These are phyloP conservation scores for Paramecium caudatum DNA, from an alignment of 73 alveolate species.

Conservation along the genomic window DNA sequence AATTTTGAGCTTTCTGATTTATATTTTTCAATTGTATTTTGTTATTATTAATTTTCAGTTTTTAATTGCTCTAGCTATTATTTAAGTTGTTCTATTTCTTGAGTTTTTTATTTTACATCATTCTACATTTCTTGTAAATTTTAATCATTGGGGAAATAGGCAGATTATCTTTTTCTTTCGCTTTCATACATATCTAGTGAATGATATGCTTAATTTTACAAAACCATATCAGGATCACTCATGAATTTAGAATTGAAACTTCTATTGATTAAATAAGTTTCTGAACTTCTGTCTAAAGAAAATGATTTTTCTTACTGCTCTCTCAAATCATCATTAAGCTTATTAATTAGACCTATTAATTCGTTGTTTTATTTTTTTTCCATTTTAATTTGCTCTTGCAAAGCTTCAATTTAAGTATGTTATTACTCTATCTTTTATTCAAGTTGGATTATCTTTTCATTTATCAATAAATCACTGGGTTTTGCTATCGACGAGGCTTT, in stretches of 20 bases:
- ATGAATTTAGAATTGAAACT: constrained; percentile 11
- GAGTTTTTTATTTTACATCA: not conserved
- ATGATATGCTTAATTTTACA: not conserved
- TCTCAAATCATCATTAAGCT: constrained; percentile 9
- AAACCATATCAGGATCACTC: not conserved
- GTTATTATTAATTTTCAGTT: not conserved
- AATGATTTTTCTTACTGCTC: constrained; percentile 9
- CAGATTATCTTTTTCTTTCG: constrained; percentile 21
- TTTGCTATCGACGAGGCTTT: not conserved
- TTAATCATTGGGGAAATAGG: not conserved
- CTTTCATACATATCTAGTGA: not conserved
- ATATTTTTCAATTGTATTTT: too few relatives aligned
- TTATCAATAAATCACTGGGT: not conserved
- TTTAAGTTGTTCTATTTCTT: constrained; percentile 1
- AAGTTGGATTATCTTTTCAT: not conserved
- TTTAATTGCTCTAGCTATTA: not conserved
- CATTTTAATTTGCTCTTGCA: not conserved
- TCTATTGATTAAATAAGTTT: constrained; percentile 2
- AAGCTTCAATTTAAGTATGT: not conserved
- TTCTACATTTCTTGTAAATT: not conserved
- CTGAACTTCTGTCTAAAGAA: constrained; percentile 48
- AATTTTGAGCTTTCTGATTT: too few relatives aligned
- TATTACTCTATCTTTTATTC: not conserved
- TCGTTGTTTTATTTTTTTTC: not conserved
- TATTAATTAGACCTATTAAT: not conserved